Base-by-base conservation (phyloP, 805 yeast genomes). In the Ogataea corticis region DNA sequence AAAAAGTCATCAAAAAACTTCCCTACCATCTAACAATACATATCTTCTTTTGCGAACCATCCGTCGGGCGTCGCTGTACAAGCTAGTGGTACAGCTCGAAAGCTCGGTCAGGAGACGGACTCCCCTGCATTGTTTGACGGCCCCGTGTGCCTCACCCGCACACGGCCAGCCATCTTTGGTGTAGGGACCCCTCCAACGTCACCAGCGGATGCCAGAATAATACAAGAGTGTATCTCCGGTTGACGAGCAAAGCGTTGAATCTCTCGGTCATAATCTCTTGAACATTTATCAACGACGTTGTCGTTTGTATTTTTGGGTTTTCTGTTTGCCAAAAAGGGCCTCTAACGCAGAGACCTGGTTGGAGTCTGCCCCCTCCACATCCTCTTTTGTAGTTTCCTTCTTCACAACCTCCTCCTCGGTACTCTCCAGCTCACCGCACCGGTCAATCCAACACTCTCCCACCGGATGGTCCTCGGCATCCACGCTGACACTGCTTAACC, bases 161-260 rank as follows among this genome's bases (percentile, higher is more conserved):
- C 28, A 31, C 11, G n/a, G 43, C 23, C 17, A 16, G 25, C 16
- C 23, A 23, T 15, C 25, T 28, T 2, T 16, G 16, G 40, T 16
- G 25, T 27, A 7, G 23, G 32, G 40, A 7, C 40, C 40, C 25
- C 33, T 9, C 40, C 40, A 37, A 21, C 13, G 40, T 14, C 14
- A 9, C 40, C 32, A 14, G 32, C 32, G 23, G 40, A 27, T 37
- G 40, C 16, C 21, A 37, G 40, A 37, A 27, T n/a, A 37, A 45
- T n/a, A 4, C 47, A 45, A 68, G 74, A 71, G 77, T 69, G 78
- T 73, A 73, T 73, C 78, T 73, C 78, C 78, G 77, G 63, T 64
- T 69, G 73, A 70, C 64, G 77, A 73, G 69, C 63, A 31, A 48
- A 14, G 54, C 67, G 4, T 28, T 72, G 78, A 72, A 59, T 70